These are phyloP conservation scores for Colletotrichum sp. DNA, from an alignment of 2,329 filamentous ascomycete species.

Conservation along the genomic window DNA sequence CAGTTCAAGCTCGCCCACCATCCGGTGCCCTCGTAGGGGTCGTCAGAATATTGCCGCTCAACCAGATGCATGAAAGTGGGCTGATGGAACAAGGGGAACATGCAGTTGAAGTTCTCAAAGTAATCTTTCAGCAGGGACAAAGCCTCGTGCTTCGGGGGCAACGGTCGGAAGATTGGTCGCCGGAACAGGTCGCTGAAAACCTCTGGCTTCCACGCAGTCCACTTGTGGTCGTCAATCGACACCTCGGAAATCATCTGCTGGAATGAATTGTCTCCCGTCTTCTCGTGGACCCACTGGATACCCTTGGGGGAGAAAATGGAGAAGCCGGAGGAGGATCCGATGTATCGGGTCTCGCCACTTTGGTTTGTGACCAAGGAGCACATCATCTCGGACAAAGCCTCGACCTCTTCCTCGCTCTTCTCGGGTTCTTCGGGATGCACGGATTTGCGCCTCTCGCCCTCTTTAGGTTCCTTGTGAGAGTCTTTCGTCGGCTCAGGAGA, in stretches of 20 bases:
- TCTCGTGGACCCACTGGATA: constrained; percentile 97
- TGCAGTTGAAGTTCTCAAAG: constrained; percentile 99
- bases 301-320: constrained; percentile 99
- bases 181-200: constrained; percentile 93
- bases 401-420: constrained; percentile 73
- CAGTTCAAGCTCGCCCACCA: constrained; percentile 99
- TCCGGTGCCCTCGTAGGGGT: constrained; percentile 92
- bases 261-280: constrained; percentile 95
- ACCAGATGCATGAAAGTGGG: constrained; percentile 98
- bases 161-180: constrained; percentile 79
- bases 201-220: constrained; percentile 98
- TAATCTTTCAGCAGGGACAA: constrained; percentile 89
- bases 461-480: constrained; percentile 37
- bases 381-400: constrained; percentile 96
- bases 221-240: constrained; percentile 92
- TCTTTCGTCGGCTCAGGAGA: constrained; percentile 55
- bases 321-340: constrained; percentile 96
- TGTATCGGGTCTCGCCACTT: constrained; percentile 92
- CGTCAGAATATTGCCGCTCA: constrained; percentile 88
- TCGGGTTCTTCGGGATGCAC: constrained; percentile 46
- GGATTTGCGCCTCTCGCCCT: constrained; percentile 42
- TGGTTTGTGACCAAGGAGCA: constrained; percentile 96
- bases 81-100: constrained; percentile 97
- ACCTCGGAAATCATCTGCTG: constrained; percentile 92
- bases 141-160: constrained; percentile 88